Base-by-base conservation (phyloP, 768 basidiomycete species). In the Trametopsis cervina region DNA sequence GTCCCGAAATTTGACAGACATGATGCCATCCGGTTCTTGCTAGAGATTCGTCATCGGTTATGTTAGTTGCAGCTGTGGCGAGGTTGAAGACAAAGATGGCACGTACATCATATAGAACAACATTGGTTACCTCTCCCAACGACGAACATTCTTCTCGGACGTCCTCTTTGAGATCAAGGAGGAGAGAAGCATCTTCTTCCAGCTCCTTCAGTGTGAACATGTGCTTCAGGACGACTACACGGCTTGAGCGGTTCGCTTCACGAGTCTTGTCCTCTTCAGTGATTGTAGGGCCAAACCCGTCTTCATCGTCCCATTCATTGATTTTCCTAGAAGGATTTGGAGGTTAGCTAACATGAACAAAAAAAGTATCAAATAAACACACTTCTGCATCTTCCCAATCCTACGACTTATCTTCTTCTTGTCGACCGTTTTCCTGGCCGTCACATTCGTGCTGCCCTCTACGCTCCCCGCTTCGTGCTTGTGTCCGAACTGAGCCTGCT, bases 1-100 rank as follows among this genome's bases (percentile, higher is more conserved):
- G 59, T 97, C 94, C 49, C 82, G 82, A 72, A 97, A 99, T 57
- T 97, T 96, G 53, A 98, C 83, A 0, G 93, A 94, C 81, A 98
- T 97, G 53, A 98, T 68, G 3, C 96, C 95, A 29, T 95, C 91
- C 26, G 80, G 67, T 64, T 99, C 96, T 73, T 85, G 81, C 93
- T 99, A 66, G 36, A 50, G 18, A 36, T 9, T 17, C 18, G 1
- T 2, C n/a, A n/a, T n/a, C n/a, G n/a, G n/a, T n/a, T n/a, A n/a
- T n/a, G n/a, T n/a, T n/a, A n/a, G n/a, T n/a, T n/a, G n/a, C n/a
- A n/a, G n/a, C n/a, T n/a, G n/a, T n/a, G n/a, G n/a, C n/a, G n/a
- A n/a, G n/a, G n/a, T n/a, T n/a, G n/a, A n/a, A n/a, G n/a, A n/a
- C 43, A 4, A 29, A 45, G 21, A 47, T 42, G 12, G 35, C 10